Conservation (phyloP, 2,329 filamentous ascomycete species). For the Fusarium sp. region DNA sequence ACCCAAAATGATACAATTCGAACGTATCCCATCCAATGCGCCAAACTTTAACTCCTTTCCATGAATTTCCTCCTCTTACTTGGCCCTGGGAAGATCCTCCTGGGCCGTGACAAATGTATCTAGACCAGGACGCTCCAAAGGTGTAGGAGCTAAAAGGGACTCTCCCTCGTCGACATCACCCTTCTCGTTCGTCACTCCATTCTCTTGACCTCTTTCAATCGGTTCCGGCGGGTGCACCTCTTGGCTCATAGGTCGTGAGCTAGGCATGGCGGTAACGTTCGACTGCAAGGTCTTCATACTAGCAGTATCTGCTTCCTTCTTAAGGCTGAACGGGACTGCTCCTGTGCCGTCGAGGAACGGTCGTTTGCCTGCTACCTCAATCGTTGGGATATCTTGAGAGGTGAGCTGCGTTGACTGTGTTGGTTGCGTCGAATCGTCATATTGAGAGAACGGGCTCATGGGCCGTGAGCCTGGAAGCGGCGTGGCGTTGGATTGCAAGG, state of each 20-base stretch:
- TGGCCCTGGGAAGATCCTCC: slow-evolving; percentile 57
- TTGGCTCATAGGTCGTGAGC: slow-evolving; percentile 55
- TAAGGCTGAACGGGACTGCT: slow-evolving; percentile 80
- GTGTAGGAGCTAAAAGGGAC: slow-evolving; percentile 1
- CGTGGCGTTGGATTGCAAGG: slow-evolving; percentile 65
- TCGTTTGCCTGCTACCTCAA: slow-evolving; percentile 71
- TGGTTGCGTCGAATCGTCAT: slow-evolving; percentile 33
- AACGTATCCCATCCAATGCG: slow-evolving; percentile 31
- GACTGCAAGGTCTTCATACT: slow-evolving; percentile 79
- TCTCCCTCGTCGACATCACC: slow-evolving; percentile 18
- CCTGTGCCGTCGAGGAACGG: slow-evolving; percentile 78
- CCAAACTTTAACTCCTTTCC: slow-evolving; percentile 19
- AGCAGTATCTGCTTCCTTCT: slow-evolving; percentile 74
- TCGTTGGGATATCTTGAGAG: slow-evolving; percentile 54
- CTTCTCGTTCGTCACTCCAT: slow-evolving; percentile 1
- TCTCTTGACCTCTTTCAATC: slow-evolving; percentile 1
- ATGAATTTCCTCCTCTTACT: slow-evolving; percentile 35
- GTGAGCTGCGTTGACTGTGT: slow-evolving; percentile 36
- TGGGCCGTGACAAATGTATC: slow-evolving; percentile 71
- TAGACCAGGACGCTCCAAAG: slow-evolving; percentile 57
- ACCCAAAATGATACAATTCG: slow-evolving; percentile 29
- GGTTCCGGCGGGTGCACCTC: slow-evolving; percentile 7
- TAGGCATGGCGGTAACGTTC: slow-evolving; percentile 49
- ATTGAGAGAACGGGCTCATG: slow-evolving; percentile 49
- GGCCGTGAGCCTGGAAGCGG: slow-evolving; percentile 52